These are phyloP conservation scores for Macrocybe gigantea DNA, from an alignment of 768 basidiomycete genomes.

Conservation along the genomic window DNA sequence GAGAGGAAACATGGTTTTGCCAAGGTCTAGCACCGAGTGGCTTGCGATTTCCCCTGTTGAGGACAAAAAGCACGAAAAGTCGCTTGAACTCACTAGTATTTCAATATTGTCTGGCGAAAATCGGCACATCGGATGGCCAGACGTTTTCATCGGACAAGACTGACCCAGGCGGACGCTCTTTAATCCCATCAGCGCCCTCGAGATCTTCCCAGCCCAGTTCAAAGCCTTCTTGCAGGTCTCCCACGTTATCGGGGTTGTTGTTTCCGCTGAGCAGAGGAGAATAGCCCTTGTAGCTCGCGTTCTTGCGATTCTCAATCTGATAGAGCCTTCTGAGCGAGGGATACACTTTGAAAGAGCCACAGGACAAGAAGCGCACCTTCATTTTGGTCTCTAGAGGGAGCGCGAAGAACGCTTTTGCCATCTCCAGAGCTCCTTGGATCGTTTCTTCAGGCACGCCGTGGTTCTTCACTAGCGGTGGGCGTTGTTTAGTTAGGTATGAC, in stretches of 20 bases:
- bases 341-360: neutral
- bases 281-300: slow-evolving; percentile 74
- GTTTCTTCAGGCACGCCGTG: slow-evolving; percentile 60
- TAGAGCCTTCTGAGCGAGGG: neutral
- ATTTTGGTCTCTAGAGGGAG: slow-evolving; percentile 59
- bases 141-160: slow-evolving; percentile 68
- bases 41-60: slow-evolving; percentile 12
- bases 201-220: slow-evolving; percentile 73
- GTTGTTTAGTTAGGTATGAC: neutral
- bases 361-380: slow-evolving; percentile 35
- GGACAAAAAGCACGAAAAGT: neutral
- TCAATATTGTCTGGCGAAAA: slow-evolving; percentile 53
- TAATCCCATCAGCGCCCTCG: slow-evolving; percentile 16
- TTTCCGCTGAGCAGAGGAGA: slow-evolving; percentile 66
- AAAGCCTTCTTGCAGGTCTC: slow-evolving; percentile 90
- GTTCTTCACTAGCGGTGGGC: slow-evolving; percentile 51
- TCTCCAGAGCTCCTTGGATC: slow-evolving; percentile 38
- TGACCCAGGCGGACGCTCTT: slow-evolving; percentile 26
- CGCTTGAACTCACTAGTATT: slow-evolving; percentile 53
- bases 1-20: slow-evolving; percentile 71
- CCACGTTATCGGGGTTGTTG: slow-evolving; percentile 68
- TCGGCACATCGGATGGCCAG: slow-evolving; percentile 63
- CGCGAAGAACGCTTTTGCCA: slow-evolving; percentile 60
- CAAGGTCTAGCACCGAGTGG: slow-evolving; percentile 33
- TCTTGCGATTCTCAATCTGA: slow-evolving; percentile 65